Evolutionary conservation across 2,329 filamentous ascomycete species (phyloP).

Genomic region (Aspergillus ochraceoroseus): DNA sequence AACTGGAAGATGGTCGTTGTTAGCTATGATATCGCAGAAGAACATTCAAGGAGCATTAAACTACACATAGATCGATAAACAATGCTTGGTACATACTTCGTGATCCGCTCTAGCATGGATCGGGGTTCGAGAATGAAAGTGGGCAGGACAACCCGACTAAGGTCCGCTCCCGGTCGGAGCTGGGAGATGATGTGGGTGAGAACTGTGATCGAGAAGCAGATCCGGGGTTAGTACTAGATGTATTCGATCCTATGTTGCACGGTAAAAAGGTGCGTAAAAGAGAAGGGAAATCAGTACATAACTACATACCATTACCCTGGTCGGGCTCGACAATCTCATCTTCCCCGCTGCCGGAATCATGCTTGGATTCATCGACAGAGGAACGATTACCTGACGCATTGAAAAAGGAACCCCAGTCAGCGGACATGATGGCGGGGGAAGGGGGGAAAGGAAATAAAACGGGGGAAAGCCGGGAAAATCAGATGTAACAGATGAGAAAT

Average conservation of each 20-base stretch:
- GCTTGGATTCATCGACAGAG: slow-evolving; percentile 53
- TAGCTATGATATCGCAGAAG: slow-evolving; percentile 9
- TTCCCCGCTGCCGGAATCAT: slow-evolving; percentile 48
- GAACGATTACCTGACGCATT: slow-evolving; percentile 44
- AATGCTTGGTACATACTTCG: slow-evolving; percentile 79
- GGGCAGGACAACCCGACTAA: slow-evolving; percentile 88
- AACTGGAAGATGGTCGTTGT: slow-evolving; percentile 60
- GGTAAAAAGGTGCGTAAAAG: background rate
- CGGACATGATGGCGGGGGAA: slow-evolving; percentile 21
- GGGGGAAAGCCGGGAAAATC: slow-evolving; percentile 2
- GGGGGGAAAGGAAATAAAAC: background rate
- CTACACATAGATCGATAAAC: no score
- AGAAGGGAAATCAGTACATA: no score
- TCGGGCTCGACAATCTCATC: slow-evolving; percentile 86
- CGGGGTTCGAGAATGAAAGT: slow-evolving; percentile 97
- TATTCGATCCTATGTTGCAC: background rate
- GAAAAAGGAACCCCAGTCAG: slow-evolving; percentile 26
- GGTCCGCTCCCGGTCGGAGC: slow-evolving; percentile 86
- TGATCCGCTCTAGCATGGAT: slow-evolving; percentile 97
- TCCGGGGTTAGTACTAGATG: slow-evolving; percentile 4
- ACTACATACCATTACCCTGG: slow-evolving; percentile 86
- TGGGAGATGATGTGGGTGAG: slow-evolving; percentile 97
- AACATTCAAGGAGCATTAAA: no score
- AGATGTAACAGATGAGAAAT: background rate
- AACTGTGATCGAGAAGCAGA: slow-evolving; percentile 51